These are phyloP conservation scores for Phytophthora pinifolia DNA, from an alignment of 352 stramenopile genomes.

Conservation along the genomic window DNA sequence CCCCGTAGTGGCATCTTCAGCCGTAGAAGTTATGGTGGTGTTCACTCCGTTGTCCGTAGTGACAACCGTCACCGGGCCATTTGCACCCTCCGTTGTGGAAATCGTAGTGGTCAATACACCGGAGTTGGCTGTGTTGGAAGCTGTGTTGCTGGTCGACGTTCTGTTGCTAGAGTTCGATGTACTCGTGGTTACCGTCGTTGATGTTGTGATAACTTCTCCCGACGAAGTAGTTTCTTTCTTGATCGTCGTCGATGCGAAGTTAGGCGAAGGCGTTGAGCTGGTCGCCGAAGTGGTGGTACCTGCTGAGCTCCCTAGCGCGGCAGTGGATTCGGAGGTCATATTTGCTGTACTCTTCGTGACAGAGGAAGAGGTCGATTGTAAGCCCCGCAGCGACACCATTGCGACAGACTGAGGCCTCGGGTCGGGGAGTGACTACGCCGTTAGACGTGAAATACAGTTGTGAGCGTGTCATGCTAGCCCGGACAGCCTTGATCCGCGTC, in stretches of 20 bases:
- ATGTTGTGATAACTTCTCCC: constrained; percentile 19
- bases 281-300: background rate
- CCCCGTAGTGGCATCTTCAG: constrained; percentile 17
- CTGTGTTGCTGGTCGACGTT: constrained; percentile 4
- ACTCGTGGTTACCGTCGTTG: constrained; percentile 12
- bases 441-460: constrained; percentile 48
- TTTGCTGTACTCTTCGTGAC: constrained; percentile 1
- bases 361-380: constrained; percentile 20
- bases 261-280: constrained; percentile 2
- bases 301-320: constrained; percentile 10
- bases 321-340: background rate
- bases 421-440: constrained; percentile 29
- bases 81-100: constrained; percentile 10
- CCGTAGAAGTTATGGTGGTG: constrained; percentile 15
- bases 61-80: constrained; percentile 22
- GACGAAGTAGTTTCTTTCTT: constrained; percentile 20
- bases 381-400: constrained; percentile 28
- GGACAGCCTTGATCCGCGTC: constrained; percentile 1
- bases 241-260: constrained; percentile 19
- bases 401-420: constrained; percentile 10
- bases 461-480: constrained; percentile 13
- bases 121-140: background rate
- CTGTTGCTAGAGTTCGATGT: constrained; percentile 10
- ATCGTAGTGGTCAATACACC: constrained; percentile 18
- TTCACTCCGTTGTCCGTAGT: constrained; percentile 22